phyloP scores from a whole-genome alignment of 139 green algal species.

The Chlamydomonas asymmetrica region DNA sequence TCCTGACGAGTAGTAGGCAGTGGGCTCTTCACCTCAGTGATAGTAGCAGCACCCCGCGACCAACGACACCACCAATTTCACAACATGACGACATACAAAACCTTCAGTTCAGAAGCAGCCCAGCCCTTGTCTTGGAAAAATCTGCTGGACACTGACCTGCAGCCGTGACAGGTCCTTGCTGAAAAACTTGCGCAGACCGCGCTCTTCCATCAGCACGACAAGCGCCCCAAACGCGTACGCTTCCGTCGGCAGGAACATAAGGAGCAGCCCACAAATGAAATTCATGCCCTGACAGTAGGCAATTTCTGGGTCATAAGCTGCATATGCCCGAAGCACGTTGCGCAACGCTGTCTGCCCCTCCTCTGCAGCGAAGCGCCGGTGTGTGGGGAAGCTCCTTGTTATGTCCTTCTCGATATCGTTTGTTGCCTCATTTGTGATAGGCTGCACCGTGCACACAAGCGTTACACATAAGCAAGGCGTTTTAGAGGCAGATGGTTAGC shows the following conservation, averaged over 20 bases:
- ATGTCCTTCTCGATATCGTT: constrained; percentile 82
- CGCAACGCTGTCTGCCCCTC: constrained; percentile 60
- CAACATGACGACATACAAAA: too few species aligned
- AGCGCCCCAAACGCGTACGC: constrained; percentile 70
- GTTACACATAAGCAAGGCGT: too few species aligned
- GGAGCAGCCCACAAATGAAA: constrained; percentile 74
- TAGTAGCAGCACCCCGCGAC: too few species aligned
- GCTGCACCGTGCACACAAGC: too few species aligned
- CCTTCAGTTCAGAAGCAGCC: too few species aligned
- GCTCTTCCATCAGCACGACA: constrained; percentile 75
- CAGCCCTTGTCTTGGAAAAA: too few species aligned
- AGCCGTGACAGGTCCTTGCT: constrained; percentile 66
- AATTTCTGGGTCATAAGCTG: constrained; percentile 71
- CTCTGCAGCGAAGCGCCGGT: constrained; percentile 14
- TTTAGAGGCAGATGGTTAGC: too few species aligned
- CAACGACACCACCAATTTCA: too few species aligned
- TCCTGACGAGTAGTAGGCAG: too few species aligned
- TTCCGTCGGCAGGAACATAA: constrained; percentile 69
- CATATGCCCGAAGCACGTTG: constrained; percentile 73
- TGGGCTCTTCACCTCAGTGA: too few species aligned
- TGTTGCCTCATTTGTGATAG: constrained; percentile 39
- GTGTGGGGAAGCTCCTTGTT: constrained; percentile 70
- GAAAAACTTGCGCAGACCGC: constrained; percentile 67
- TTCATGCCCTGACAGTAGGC: constrained; percentile 82
- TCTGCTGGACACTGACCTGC: constrained; percentile 48